Evolutionary conservation across 108 stramenopile species (phyloP).

Genomic region (Fragilaria crotonensis): DNA sequence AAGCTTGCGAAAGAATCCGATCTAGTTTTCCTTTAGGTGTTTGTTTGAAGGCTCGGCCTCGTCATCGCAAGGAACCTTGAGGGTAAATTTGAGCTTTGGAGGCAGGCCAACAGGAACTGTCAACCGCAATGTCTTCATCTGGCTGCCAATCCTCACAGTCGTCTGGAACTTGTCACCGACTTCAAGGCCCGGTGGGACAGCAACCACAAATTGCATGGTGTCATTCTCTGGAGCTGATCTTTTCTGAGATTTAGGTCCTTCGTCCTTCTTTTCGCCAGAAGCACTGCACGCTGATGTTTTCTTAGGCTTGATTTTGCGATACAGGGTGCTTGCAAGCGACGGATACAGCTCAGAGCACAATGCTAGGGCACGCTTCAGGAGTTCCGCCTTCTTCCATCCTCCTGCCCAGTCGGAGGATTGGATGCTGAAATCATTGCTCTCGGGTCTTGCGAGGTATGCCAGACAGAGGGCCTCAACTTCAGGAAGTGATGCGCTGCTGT

Average conservation of each 20-base stretch:
- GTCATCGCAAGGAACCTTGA: not conserved
- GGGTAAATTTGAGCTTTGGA: slow-evolving; percentile 23
- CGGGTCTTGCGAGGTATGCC: slow-evolving; percentile 41
- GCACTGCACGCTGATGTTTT: slow-evolving; percentile 4
- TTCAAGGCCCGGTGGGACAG: slow-evolving; percentile 30
- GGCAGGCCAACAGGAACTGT: slow-evolving; percentile 37
- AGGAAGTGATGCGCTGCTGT: slow-evolving; percentile 17
- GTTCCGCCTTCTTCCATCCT: slow-evolving; percentile 12
- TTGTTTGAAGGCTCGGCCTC: not conserved
- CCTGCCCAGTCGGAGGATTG: slow-evolving; percentile 41
- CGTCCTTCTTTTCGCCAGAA: not conserved
- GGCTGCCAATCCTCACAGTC: slow-evolving; percentile 26
- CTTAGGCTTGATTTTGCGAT: slow-evolving; percentile 8
- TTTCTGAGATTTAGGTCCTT: not conserved
- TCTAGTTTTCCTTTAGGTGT: not conserved
- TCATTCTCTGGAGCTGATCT: slow-evolving; percentile 6
- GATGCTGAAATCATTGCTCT: slow-evolving; percentile 19
- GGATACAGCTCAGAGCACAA: slow-evolving; percentile 36
- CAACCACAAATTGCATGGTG: slow-evolving; percentile 27
- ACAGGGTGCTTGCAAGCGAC: slow-evolving; percentile 15
- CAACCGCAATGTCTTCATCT: slow-evolving; percentile 34
- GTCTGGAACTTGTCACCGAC: slow-evolving; percentile 43
- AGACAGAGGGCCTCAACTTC: slow-evolving; percentile 59
- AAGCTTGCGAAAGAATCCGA: too few relatives aligned
- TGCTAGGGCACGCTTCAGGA: slow-evolving; percentile 23